A percentile compares a stretch with the other conserved stretches of the same genome.
These are phyloP conservation scores for Entomortierella chlamydospora DNA, from an alignment of 192 early-diverging fungal genomes.

Conservation along the genomic window DNA sequence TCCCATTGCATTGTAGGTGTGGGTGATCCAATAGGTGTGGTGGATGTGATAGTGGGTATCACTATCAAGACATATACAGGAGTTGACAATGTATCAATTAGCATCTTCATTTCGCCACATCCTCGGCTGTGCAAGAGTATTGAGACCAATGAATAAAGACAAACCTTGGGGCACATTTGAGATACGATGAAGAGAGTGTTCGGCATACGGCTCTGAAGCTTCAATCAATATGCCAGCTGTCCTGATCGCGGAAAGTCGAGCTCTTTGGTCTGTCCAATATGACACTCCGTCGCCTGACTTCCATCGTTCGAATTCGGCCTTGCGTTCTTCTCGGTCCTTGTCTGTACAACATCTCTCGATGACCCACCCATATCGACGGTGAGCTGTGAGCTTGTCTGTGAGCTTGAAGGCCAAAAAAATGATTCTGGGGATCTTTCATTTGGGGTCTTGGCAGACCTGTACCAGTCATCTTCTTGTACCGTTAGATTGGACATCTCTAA, in stretches of 20 bases:
- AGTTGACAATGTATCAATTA: too few relatives aligned
- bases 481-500: slow-evolving; percentile 14
- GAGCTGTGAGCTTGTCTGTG: slow-evolving; percentile 17
- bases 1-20: too few relatives aligned
- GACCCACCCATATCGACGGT: slow-evolving; percentile 23
- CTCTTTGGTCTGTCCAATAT: slow-evolving; percentile 31
- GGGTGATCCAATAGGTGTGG: too few relatives aligned
- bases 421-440: slow-evolving; percentile 12
- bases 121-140: too few relatives aligned
- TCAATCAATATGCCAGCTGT: slow-evolving; percentile 28
- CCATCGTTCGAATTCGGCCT: slow-evolving; percentile 31
- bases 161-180: slow-evolving; percentile 18
- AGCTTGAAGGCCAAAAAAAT: slow-evolving; percentile 32
- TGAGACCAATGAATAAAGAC: too few relatives aligned
- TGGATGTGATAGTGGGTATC: too few relatives aligned
- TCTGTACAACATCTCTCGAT: slow-evolving; percentile 19
- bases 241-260: slow-evolving; percentile 30
- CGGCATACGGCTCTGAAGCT: slow-evolving; percentile 31
- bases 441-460: too few relatives aligned
- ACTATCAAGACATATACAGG: too few relatives aligned
- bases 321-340: slow-evolving; percentile 4
- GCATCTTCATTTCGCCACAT: too few relatives aligned
- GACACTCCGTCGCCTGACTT: slow-evolving; percentile 21
- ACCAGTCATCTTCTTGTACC: not conserved
- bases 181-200: slow-evolving; percentile 19